Evolutionary conservation across 129 eudicot species (phyloP).

Genomic region (Pittosporum tobira): DNA sequence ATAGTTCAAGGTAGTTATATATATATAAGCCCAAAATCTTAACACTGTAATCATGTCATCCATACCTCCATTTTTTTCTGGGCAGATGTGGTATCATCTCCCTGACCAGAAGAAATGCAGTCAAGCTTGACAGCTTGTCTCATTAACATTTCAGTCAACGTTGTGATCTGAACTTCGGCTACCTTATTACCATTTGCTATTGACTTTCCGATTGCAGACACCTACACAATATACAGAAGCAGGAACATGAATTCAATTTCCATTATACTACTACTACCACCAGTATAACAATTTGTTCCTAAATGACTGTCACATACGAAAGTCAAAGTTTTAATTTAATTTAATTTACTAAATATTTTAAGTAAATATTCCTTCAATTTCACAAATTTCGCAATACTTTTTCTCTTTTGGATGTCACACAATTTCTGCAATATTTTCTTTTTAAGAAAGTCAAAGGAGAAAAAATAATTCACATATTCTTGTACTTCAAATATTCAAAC

Average conservation of each 20-base stretch:
- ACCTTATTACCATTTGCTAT: slow-evolving; percentile 37
- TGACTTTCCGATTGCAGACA: slow-evolving; percentile 29
- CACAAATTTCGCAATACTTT: too few species aligned
- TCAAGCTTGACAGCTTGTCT: slow-evolving; percentile 42
- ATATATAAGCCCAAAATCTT: not conserved
- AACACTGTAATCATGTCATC: not conserved
- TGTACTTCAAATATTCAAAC: too few species aligned
- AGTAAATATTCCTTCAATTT: too few species aligned
- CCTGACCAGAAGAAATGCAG: slow-evolving; percentile 17
- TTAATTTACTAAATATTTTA: too few species aligned
- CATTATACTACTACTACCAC: not conserved
- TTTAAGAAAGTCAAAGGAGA: too few species aligned
- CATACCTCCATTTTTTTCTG: slow-evolving; percentile 25
- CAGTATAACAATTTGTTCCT: too few species aligned
- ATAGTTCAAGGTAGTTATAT: too few species aligned
- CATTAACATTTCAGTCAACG: slow-evolving; percentile 42
- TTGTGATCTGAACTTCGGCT: slow-evolving; percentile 39
- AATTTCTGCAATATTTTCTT: too few species aligned
- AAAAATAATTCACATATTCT: too few species aligned
- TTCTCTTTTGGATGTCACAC: too few species aligned
- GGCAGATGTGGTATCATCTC: slow-evolving; percentile 27
- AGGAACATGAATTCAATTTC: not conserved
- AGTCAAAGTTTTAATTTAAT: too few species aligned
- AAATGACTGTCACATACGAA: too few species aligned
- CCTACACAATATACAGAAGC: slow-evolving; percentile 2